Percentiles rank a stretch among this genome's conserved stretches.
These are phyloP conservation scores for Aphanomyces cochlioides DNA, from an alignment of 352 stramenopile species.

Conservation along the genomic window DNA sequence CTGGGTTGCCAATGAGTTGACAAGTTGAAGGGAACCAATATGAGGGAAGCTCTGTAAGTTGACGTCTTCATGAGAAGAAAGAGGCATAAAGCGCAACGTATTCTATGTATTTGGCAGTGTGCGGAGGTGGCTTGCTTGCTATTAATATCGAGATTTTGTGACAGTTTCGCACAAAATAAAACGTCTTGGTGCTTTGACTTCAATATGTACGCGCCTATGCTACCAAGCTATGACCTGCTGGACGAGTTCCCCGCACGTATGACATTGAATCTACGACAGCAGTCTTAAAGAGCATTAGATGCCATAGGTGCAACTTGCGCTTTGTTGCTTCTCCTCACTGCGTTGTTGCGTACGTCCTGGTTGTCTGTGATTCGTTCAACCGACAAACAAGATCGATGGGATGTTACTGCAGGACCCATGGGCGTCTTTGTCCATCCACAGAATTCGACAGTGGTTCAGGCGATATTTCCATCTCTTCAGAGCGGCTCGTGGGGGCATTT, in stretches of 20 bases:
- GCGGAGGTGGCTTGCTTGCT: too few species aligned
- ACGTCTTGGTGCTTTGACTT: too few species aligned
- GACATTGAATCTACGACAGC: too few species aligned
- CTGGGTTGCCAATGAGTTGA: too few species aligned
- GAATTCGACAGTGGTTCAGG: not conserved
- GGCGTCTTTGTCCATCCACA: conserved; percentile 7
- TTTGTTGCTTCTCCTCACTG: not conserved
- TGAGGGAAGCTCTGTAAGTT: too few species aligned
- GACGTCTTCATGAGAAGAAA: too few species aligned
- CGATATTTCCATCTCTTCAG: not conserved
- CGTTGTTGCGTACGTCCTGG: not conserved
- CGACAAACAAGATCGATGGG: not conserved
- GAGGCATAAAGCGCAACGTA: too few species aligned
- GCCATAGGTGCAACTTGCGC: not conserved
- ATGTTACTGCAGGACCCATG: not conserved
- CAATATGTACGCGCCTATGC: too few species aligned
- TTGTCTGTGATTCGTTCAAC: not conserved
- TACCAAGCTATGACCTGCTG: not conserved
- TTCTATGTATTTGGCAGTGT: too few species aligned
- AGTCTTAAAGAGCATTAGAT: not conserved
- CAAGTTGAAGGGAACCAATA: too few species aligned
- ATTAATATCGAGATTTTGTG: too few species aligned
- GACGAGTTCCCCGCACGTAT: not conserved
- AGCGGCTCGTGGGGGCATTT: not conserved
- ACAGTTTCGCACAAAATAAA: too few species aligned